phyloP scores from a whole-genome alignment of 2,329 filamentous ascomycete genomes.

The Aspergillus tubingensis region DNA sequence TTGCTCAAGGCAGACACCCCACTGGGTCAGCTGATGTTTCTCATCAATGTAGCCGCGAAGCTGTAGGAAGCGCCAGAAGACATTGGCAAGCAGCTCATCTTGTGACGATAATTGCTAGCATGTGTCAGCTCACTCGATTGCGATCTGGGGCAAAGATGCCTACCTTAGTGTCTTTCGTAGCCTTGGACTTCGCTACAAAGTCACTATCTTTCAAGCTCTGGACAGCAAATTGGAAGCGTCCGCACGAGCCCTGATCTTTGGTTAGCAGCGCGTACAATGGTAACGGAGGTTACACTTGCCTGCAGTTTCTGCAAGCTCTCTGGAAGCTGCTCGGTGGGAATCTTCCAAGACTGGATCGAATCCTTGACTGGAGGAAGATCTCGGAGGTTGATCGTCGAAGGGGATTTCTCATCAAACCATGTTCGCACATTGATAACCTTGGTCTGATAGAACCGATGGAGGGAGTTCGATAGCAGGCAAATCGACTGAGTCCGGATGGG shows the following conservation, averaged over 20 bases:
- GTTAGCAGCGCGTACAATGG: slow-evolving; percentile 5
- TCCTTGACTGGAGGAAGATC: slow-evolving; percentile 55
- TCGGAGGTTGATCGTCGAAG: slow-evolving; percentile 65
- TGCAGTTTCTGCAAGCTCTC: slow-evolving; percentile 39
- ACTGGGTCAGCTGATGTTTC: slow-evolving; percentile 75
- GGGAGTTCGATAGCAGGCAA: slow-evolving; percentile 72
- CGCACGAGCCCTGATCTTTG: slow-evolving; percentile 25
- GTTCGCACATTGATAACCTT: slow-evolving; percentile 75
- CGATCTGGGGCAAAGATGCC: slow-evolving; percentile 3
- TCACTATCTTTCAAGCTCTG: slow-evolving; percentile 67
- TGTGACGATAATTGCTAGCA: slow-evolving; percentile 58
- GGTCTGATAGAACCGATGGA: slow-evolving; percentile 81
- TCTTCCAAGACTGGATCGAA: slow-evolving; percentile 68
- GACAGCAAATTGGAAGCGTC: slow-evolving; percentile 50
- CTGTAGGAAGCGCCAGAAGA: slow-evolving; percentile 86
- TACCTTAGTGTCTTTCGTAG: slow-evolving; percentile 54
- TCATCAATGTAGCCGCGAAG: slow-evolving; percentile 81
- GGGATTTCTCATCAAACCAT: slow-evolving; percentile 78
- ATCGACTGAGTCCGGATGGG: slow-evolving; percentile 75
- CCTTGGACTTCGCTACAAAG: slow-evolving; percentile 69
- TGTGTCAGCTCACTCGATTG: slow-evolving; percentile 11
- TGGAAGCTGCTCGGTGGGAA: slow-evolving; percentile 59
- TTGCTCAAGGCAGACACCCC: slow-evolving; percentile 77
- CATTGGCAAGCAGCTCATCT: slow-evolving; percentile 72
- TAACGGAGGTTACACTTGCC: slow-evolving; percentile 19